Conservation (phyloP, 1,284 basidiomycete genomes). For the Ganoderma sp. region DNA sequence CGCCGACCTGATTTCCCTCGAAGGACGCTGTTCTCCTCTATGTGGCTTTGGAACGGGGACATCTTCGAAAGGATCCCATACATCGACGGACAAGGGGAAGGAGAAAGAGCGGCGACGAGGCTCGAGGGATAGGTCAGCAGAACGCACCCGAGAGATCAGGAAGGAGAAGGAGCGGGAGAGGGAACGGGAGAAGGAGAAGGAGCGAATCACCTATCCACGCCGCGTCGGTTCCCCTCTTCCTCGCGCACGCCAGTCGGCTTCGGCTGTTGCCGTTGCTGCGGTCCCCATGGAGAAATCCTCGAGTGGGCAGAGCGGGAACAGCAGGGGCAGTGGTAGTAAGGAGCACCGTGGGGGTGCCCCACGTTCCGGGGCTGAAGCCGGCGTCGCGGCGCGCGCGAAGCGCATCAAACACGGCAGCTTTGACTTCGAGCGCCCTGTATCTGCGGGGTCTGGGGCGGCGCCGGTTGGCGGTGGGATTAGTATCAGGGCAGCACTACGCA, state of each 20-base stretch:
- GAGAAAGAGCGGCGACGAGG: constrained; percentile 33
- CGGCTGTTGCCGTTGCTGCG: constrained; percentile 29
- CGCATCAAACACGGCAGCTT: constrained; percentile 68
- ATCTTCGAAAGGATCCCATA: constrained; percentile 33
- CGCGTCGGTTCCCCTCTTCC: constrained; percentile 41
- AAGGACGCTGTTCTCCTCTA: constrained; percentile 41
- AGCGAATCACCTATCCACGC: constrained; percentile 38
- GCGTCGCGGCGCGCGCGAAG: constrained; percentile 37
- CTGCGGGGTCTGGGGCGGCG: constrained; percentile 24
- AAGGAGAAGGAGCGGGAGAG: constrained; percentile 32
- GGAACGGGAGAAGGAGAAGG: constrained; percentile 34
- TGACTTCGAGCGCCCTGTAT: constrained; percentile 65
- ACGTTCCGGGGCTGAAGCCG: constrained; percentile 21
- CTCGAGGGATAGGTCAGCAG: constrained; percentile 25
- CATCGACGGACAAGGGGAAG: constrained; percentile 36
- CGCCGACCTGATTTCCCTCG: constrained; percentile 32
- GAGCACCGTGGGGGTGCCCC: constrained; percentile 32
- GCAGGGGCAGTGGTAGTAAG: constrained; percentile 35
- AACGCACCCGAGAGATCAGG: constrained; percentile 23
- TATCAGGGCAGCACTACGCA: constrained; percentile 32
- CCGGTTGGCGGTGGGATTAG: constrained; percentile 22
- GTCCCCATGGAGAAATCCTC: constrained; percentile 39
- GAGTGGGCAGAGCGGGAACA: constrained; percentile 36
- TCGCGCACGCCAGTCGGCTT: constrained; percentile 32
- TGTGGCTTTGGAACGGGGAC: constrained; percentile 35